A percentile compares a stretch with the other conserved stretches of the same genome.
Conservation (phyloP, 1,284 basidiomycete species). For the Leccinum huronense region DNA sequence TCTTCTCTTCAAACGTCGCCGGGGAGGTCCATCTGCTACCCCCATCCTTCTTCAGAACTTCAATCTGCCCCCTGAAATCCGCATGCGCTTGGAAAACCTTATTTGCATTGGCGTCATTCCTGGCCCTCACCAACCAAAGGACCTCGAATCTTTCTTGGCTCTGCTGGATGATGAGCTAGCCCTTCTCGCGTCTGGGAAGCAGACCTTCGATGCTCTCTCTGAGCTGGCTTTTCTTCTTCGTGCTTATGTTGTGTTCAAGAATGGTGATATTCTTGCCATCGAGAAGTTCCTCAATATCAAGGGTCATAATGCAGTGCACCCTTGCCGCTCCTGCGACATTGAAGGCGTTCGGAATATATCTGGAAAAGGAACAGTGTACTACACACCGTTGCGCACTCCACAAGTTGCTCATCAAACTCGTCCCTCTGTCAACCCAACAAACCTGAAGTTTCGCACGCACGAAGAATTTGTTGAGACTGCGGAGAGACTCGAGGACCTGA, state of each 20-base stretch:
- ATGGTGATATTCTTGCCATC: neutral
- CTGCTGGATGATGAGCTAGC: neutral
- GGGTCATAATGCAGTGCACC: neutral
- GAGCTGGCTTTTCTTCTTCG: neutral
- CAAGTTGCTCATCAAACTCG: neutral
- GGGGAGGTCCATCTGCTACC: neutral
- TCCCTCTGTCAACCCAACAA: neutral
- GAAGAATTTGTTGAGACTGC: neutral
- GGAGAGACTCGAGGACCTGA: neutral
- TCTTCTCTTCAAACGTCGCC: neutral
- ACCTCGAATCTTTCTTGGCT: neutral
- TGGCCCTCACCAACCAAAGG: neutral
- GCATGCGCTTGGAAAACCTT: neutral
- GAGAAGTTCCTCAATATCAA: neutral
- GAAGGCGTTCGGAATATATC: neutral
- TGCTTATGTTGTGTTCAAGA: neutral
- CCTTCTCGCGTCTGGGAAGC: neutral
- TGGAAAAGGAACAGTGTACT: neutral
- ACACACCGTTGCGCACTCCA: neutral
- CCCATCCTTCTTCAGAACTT: neutral
- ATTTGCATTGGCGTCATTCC: neutral
- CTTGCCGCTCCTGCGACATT: neutral
- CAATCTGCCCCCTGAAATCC: neutral
- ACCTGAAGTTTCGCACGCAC: neutral
- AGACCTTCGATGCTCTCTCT: neutral